Percentiles rank a stretch among this genome's conserved stretches.
Conservation (phyloP, 441 rosid species). For the Pelargonium australe region DNA sequence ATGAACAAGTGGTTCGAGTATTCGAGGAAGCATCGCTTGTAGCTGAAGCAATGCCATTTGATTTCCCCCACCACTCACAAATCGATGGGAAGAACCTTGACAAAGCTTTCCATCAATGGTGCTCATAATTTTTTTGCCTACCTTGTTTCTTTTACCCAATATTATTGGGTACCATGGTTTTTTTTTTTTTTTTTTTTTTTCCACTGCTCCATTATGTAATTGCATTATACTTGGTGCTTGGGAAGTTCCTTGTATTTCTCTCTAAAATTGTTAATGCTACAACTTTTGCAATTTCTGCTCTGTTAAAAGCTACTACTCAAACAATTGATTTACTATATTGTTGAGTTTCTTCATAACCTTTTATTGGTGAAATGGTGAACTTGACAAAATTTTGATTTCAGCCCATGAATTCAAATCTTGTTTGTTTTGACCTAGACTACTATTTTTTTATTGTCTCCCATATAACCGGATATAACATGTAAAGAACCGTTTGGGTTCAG, state of each 20-base stretch:
- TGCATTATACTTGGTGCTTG: too few species aligned
- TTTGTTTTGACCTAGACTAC: too few species aligned
- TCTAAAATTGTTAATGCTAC: neutral
- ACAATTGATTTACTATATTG: neutral
- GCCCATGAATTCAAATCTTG: too few species aligned
- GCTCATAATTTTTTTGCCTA: conserved; percentile 26
- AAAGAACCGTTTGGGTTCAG: too few species aligned
- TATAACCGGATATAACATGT: too few species aligned
- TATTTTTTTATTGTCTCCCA: too few species aligned
- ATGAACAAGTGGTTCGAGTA: conserved; percentile 44
- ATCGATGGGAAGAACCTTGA: conserved; percentile 62
- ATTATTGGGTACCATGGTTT: too few species aligned
- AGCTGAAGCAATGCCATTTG: conserved; percentile 71
- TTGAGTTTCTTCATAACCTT: neutral
- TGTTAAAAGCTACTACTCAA: neutral
- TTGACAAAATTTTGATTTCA: too few species aligned
- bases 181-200: too few species aligned
- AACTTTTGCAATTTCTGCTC: conserved; percentile 2
- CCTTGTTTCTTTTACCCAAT: neutral
- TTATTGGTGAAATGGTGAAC: too few species aligned
- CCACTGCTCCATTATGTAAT: too few species aligned
- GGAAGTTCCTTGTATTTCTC: neutral
- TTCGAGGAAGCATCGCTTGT: conserved; percentile 61
- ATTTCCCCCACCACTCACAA: conserved; percentile 68
- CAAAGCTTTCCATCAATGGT: conserved; percentile 51